phyloP scores from a whole-genome alignment of 768 basidiomycete genomes.

The Phallus indusiatus region DNA sequence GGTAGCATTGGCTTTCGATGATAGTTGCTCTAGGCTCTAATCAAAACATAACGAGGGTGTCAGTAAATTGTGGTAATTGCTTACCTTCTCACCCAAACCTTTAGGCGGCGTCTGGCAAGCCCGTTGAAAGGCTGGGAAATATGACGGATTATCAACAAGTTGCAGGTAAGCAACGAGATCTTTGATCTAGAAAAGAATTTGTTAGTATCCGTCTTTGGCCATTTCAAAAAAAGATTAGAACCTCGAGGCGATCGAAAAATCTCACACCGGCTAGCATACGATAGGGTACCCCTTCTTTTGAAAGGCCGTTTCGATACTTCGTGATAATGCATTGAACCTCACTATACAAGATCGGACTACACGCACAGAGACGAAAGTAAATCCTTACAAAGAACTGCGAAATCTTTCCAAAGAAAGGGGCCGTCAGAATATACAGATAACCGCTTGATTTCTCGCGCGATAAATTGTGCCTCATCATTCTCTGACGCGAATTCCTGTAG shows the following conservation, averaged over 20 bases:
- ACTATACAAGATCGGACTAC: conserved; percentile 34
- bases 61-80: neutral
- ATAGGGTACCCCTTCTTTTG: conserved; percentile 71
- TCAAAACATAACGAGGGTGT: neutral
- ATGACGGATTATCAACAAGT: conserved; percentile 63
- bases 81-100: conserved; percentile 71
- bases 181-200: conserved; percentile 48
- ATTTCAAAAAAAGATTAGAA: conserved; percentile 16
- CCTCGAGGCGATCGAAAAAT: conserved; percentile 82
- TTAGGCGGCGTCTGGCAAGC: conserved; percentile 64
- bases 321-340: conserved; percentile 71
- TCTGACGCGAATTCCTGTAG: conserved; percentile 45
- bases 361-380: neutral
- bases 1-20: conserved; percentile 39
- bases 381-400: conserved; percentile 68
- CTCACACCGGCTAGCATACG: conserved; percentile 71
- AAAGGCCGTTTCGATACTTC: conserved; percentile 63
- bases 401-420: conserved; percentile 61
- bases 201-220: neutral
- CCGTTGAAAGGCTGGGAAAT: conserved; percentile 59
- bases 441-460: conserved; percentile 71
- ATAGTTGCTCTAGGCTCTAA: conserved; percentile 55
- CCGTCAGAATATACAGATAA: conserved; percentile 68
- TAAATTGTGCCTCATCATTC: conserved; percentile 57
- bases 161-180: conserved; percentile 78